Evolutionary conservation across 306 rosid species (phyloP), one percentile per base, ranked within the genome.

Genomic region (Castanea mollissima): DNA sequence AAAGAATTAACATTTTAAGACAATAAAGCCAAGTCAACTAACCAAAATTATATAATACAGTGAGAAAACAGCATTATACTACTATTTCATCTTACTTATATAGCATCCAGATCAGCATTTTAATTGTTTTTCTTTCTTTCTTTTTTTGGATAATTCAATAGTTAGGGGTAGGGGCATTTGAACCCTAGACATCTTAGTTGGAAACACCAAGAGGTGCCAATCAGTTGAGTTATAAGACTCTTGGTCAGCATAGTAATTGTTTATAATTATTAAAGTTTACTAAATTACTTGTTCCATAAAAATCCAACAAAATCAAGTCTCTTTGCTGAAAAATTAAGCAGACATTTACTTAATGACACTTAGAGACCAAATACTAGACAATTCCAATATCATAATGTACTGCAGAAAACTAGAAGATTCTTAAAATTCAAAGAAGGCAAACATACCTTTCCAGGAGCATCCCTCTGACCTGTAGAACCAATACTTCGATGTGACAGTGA

Each of bases 391-490:
- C 18, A 60, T 4, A 1, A 60, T 63, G 23, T 6, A 15, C 2
- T 16, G 67, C 19, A 31, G 5, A 35, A 67, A 68, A 4, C 14
- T 68, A 68, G 15, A 18, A 8, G 23, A 67, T 67, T 20, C 34
- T 7, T 32, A 67, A 67, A 67, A 6, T 59, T 49, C 32, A 63
- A 77, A 60, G 44, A 77, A 77, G 74, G 69, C 35, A 23, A 52
- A 73, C 83, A 57, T 51, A 93, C 99, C 97, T 44, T 96, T 82
- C 98, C 97, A 44, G 90, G 89, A 80, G 81, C 81, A 80, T 87
- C 93, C 78, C 90, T 80, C 82, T 83, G 91, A 74, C 99, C 98
- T 2, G 87, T 82, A 67, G 99, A 95, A 81, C 99, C 99, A 63
- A 9, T 6, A 49, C 83, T 79, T 78, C 97, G 87, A 81, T 91